Evolutionary conservation across 2,329 filamentous ascomycete species (phyloP).

Genomic region (Exutisphaerella laricina): DNA sequence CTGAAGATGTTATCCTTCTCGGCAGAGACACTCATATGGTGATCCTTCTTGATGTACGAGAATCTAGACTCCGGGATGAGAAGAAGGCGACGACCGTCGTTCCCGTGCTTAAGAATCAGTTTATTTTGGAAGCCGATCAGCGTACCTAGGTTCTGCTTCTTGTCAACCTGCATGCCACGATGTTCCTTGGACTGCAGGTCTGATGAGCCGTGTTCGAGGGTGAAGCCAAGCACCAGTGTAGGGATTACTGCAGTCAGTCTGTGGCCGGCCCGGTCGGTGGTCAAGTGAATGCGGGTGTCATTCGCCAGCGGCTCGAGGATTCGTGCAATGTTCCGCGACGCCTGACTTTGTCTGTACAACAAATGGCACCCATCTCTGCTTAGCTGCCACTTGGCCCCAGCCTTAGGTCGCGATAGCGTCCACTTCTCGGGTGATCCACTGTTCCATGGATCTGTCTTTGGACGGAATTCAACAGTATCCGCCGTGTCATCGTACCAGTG

Average conservation of each 20-base stretch:
- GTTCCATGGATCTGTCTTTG: constrained; percentile 21
- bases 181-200: constrained; percentile 21
- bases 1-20: constrained; percentile 41
- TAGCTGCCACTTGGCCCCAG: constrained; percentile 31
- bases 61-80: constrained; percentile 42
- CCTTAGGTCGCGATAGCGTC: constrained; percentile 31
- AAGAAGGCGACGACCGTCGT: constrained; percentile 43
- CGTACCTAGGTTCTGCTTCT: constrained; percentile 54
- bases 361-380: constrained; percentile 6
- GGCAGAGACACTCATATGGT: constrained; percentile 35
- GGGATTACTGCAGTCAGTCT: constrained; percentile 19
- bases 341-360: constrained; percentile 10
- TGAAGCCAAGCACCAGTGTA: constrained; percentile 21
- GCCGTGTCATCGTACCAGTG: constrained; percentile 55
- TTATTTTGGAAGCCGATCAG: constrained; percentile 56
- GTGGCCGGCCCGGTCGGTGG: constrained; percentile 2
- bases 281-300: constrained; percentile 11
- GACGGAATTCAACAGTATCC: constrained; percentile 49
- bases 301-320: constrained; percentile 37
- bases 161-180: constrained; percentile 34
- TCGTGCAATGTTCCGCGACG: constrained; percentile 46
- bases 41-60: constrained; percentile 38
- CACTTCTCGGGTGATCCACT: constrained; percentile 5
- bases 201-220: constrained; percentile 6
- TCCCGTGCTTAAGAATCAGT: constrained; percentile 43